Conservation (phyloP, 352 stramenopile genomes). For the Peronospora belbahrii region DNA sequence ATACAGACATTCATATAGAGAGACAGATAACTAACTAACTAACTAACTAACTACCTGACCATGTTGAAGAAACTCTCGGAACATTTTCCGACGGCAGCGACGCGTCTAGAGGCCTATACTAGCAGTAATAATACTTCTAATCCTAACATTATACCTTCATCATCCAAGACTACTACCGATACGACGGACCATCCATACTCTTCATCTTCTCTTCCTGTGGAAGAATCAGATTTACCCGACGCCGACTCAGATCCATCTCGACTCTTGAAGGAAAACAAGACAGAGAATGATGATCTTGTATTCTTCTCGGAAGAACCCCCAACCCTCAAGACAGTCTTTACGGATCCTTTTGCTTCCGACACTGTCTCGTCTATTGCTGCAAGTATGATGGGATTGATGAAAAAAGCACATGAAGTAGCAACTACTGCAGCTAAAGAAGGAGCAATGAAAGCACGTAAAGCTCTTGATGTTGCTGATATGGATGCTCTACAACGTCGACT, state of each 20-base stretch:
- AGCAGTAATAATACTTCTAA: constrained; percentile 7
- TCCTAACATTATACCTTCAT: constrained; percentile 16
- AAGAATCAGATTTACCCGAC: constrained; percentile 15
- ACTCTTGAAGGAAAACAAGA: constrained; percentile 26
- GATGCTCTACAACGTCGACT: constrained; percentile 73
- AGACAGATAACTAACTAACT: no score
- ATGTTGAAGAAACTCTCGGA: constrained; percentile 82
- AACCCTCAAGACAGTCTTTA: constrained; percentile 49
- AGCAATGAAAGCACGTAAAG: constrained; percentile 73
- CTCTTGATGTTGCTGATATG: constrained; percentile 78
- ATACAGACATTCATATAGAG: no score
- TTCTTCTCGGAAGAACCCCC: no score
- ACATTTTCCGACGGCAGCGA: constrained; percentile 61
- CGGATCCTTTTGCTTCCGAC: constrained; percentile 65
- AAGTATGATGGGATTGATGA: constrained; percentile 79
- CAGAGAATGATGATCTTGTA: constrained; percentile 38
- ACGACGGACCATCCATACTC: no score
- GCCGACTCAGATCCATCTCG: no score
- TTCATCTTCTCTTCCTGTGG: no score
- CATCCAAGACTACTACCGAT: constrained; percentile 9
- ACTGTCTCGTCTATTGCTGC: constrained; percentile 55
- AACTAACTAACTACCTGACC: no score
- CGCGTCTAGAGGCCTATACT: constrained; percentile 59
- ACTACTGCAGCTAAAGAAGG: constrained; percentile 65
- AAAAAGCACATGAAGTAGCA: constrained; percentile 73